Conservation (phyloP, 768 basidiomycete genomes). For the Russula dissimulans region DNA sequence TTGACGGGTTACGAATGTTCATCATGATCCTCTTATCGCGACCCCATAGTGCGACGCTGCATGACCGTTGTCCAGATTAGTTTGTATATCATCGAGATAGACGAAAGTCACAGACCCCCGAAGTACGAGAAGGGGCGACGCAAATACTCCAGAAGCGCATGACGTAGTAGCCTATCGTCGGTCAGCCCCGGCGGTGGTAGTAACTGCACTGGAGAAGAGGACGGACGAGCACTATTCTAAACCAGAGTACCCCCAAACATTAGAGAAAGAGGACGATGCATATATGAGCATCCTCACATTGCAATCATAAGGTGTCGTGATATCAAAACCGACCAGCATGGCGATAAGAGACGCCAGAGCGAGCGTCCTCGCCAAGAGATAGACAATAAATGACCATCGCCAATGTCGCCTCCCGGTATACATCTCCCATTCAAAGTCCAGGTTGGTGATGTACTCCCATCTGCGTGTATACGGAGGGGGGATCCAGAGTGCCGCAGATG, state of each 20-base stretch:
- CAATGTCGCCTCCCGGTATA: constrained; percentile 10
- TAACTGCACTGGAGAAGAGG: background rate
- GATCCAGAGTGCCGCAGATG: background rate
- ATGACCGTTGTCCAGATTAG: background rate
- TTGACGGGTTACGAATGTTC: background rate
- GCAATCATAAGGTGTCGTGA: background rate
- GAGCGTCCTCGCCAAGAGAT: constrained; percentile 4
- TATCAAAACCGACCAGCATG: constrained; percentile 1
- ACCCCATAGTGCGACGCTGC: constrained; percentile 11
- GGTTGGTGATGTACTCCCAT: constrained; percentile 13
- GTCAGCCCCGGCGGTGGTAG: background rate
- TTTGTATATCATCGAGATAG: background rate
- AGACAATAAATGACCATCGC: constrained; percentile 12
- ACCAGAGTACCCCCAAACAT: background rate
- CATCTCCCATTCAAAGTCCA: constrained; percentile 15
- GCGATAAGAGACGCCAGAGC: constrained; percentile 1
- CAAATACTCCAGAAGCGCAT: constrained; percentile 2
- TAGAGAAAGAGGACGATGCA: background rate
- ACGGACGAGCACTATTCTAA: background rate
- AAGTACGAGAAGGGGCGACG: constrained; percentile 14
- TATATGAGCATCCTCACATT: background rate
- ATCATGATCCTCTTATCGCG: background rate
- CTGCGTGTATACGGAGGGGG: background rate
- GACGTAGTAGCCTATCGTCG: constrained; percentile 2
- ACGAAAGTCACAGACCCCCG: constrained; percentile 1